These are phyloP conservation scores for Malassezia sp. DNA, from an alignment of 1,284 basidiomycete genomes.

Conservation along the genomic window DNA sequence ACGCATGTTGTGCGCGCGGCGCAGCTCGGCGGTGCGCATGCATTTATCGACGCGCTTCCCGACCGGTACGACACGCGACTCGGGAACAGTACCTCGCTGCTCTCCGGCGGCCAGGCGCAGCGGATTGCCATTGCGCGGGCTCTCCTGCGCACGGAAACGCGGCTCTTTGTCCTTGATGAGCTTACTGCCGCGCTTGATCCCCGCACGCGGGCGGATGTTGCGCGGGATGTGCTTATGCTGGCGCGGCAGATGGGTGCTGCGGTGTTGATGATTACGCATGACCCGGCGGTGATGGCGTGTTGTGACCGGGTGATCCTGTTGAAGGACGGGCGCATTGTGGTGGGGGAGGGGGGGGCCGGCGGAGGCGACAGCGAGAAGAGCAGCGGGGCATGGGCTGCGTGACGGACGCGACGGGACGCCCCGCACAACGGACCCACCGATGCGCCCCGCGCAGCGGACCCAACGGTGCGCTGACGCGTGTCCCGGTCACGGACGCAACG, in stretches of 20 bases:
- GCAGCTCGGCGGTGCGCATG: slow-evolving; percentile 65
- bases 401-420: too few relatives aligned
- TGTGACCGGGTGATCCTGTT: slow-evolving; percentile 81
- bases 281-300: slow-evolving; percentile 75
- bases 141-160: slow-evolving; percentile 58
- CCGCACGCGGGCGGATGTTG: slow-evolving; percentile 48
- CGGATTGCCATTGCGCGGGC: slow-evolving; percentile 83
- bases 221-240: slow-evolving; percentile 41
- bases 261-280: slow-evolving; percentile 86
- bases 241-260: slow-evolving; percentile 54
- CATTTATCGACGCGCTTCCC: slow-evolving; percentile 70
- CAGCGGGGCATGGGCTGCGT: too few relatives aligned
- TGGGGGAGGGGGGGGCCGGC: slow-evolving; percentile 64
- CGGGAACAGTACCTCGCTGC: slow-evolving; percentile 73
- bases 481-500: too few relatives aligned
- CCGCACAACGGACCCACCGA: too few relatives aligned
- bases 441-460: too few relatives aligned
- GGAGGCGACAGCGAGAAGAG: too few relatives aligned
- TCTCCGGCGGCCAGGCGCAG: slow-evolving; percentile 91
- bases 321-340: slow-evolving; percentile 62
- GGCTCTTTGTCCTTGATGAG: slow-evolving; percentile 81
- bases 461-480: too few relatives aligned
- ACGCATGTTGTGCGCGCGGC: slow-evolving; percentile 61
- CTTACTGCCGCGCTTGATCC: slow-evolving; percentile 78
- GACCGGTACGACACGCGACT: slow-evolving; percentile 72